Evolutionary conservation across 2,329 filamentous ascomycete species (phyloP), one percentile per base, ranked within the genome.

Genomic region (Grosmannia serpens): DNA sequence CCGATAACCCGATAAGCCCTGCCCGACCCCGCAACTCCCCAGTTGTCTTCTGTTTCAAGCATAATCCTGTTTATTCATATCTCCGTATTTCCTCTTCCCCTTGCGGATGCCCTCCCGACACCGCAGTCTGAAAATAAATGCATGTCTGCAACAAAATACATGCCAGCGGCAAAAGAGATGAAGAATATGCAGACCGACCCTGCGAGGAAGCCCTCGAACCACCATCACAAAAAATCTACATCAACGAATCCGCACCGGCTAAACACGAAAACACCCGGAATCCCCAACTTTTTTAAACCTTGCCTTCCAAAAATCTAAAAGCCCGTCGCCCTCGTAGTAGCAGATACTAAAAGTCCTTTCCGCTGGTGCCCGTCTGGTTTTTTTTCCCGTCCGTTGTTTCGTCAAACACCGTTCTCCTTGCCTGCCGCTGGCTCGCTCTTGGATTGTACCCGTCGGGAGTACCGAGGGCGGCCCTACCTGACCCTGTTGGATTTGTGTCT

Each of bases 381-480:
- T 52, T 38, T 26, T 50, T 27, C 17, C 46, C n/a, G 41, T 20
- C 20, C 38, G 13, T 41, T 41, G 38, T 41, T 31, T 46, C 27
- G 13, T 56, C 54, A 56, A 3, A 13, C n/a, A 3, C 22, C 41
- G 20, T 56, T 49, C 4, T 55, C 38, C 29, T 60, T 62, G 46
- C 47, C 41, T 15, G 31, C 22, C 15, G 56, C 26, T 11, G 63
- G 63, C 64, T 79, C 76, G 61, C 76, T 79, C 64, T 74, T 77
- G 53, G 75, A 77, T 60, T 78, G 73, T 26, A 74, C 68, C 44
- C 75, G 70, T n/a, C 75, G 70, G 53, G 72, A 76, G 60, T 77
- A 77, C 58, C 62, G 53, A 47, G 68, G 65, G 17, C 58, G 60
- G 38, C 56, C 55, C 58, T 61, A 64, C 57, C 59, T 58, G 22